Percentiles rank a stretch among this genome's conserved stretches.
Conservation (phyloP, 1,284 basidiomycete species). For the Coriolopsis trogii region DNA sequence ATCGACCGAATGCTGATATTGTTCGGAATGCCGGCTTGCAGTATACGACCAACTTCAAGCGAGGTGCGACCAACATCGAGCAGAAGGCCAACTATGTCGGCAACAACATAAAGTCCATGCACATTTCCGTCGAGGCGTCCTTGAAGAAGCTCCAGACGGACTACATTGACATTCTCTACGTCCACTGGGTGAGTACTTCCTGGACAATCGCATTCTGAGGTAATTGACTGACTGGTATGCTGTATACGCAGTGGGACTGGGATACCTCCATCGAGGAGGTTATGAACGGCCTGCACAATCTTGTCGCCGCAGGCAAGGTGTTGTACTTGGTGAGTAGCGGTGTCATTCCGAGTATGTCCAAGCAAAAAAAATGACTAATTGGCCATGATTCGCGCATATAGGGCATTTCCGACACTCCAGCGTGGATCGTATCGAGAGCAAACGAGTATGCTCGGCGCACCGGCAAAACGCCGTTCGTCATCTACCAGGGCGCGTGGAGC, state of each 20-base stretch:
- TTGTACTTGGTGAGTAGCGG: conserved; percentile 41
- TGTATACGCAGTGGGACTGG: conserved; percentile 44
- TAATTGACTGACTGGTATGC: neutral
- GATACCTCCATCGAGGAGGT: conserved; percentile 48
- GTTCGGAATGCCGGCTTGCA: neutral
- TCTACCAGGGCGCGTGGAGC: conserved; percentile 60
- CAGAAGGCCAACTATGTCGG: conserved; percentile 38
- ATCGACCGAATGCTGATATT: neutral
- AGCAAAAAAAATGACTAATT: no score
- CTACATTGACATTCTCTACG: conserved; percentile 47
- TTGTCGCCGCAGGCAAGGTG: conserved; percentile 45
- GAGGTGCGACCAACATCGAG: conserved; percentile 12
- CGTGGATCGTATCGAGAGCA: conserved; percentile 34
- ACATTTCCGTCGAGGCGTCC: conserved; percentile 38
- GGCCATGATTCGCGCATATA: conserved; percentile 3
- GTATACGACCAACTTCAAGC: conserved; percentile 41
- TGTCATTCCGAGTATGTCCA: neutral
- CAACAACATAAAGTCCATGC: conserved; percentile 39
- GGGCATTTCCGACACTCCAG: conserved; percentile 35
- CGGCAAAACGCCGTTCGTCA: conserved; percentile 50
- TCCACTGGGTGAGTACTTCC: conserved; percentile 16
- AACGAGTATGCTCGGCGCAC: conserved; percentile 36
- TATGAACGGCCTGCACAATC: conserved; percentile 49
- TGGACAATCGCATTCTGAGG: fast-evolving
- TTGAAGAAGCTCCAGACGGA: conserved; percentile 48